Base-by-base conservation (phyloP, 2,329 filamentous ascomycete species). In the Xylariaceae sp. region DNA sequence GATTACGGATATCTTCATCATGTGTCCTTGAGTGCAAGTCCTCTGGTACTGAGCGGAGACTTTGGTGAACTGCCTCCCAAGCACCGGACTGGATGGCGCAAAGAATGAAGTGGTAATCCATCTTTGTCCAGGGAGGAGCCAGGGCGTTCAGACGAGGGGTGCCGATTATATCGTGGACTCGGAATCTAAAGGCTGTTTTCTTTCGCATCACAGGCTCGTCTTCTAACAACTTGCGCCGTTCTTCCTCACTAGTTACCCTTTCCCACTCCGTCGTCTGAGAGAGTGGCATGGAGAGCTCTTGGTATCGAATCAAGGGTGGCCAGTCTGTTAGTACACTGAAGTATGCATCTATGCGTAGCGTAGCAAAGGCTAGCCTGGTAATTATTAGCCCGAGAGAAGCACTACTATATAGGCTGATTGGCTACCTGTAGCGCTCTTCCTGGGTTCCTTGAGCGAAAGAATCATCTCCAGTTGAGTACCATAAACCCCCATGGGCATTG, bases 71-170 rank as follows among this genome's bases (percentile, higher is more conserved):
- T 5, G 51, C 55, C 8, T 62, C 63, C 64, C 64, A 66, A 13
- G 59, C 41, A 1, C 50, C 47, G 0, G 55, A 50, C 37, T 66
- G 63, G 1, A 62, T 58, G 4, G 63, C 61, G 44, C 64, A 66
- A 6, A 61, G 55, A 30, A 58, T 58, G 10, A 66, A 58, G 37
- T 66, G 64, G 47, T 64, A 64, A 50, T 65, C 64, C 36, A 64
- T 58, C 37, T 60, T 53, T 1, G 56, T 57, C 56, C 61, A 32
- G 43, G 59, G 10, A 53, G 63, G 44, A 33, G 53, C 39, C 50
- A 66, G 2, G 48, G 49, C 7, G 40, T 57, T 46, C 47, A 58
- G 29, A 46, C 58, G 60, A 53, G 59, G 45, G 55, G 48, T 27
- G 55, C 63, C 33, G 53, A 66, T 54, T 43, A 65, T 8, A 54